Conservation (phyloP, 345 rosid genomes). For the Carallia brachiata region DNA sequence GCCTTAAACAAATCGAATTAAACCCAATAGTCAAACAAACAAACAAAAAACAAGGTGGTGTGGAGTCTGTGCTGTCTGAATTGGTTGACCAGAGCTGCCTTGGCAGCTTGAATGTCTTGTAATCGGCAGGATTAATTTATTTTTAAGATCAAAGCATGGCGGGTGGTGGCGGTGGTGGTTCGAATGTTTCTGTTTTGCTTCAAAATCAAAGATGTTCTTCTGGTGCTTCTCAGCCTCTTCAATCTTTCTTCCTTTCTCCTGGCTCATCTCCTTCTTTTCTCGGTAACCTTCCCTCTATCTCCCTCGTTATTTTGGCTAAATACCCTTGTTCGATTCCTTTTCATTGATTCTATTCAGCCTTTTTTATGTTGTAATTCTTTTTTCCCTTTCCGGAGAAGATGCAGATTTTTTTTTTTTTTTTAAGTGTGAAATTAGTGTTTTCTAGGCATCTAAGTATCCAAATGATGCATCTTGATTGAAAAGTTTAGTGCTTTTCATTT, state of each 20-base stretch:
- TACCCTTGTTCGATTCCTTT: not conserved
- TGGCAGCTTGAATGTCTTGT: conserved; percentile 20
- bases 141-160: conserved; percentile 35
- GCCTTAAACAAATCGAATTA: conserved; percentile 15
- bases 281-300: conserved; percentile 30
- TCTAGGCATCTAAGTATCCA: too few species aligned
- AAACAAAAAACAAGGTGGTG: too few species aligned
- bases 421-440: not conserved
- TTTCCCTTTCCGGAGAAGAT: too few species aligned
- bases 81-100: conserved; percentile 18
- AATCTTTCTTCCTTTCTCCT: conserved; percentile 45
- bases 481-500: not conserved
- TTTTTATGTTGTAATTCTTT: too few species aligned
- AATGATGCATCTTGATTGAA: not conserved
- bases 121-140: not conserved
- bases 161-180: conserved; percentile 32
- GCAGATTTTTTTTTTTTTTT: not conserved
- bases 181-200: conserved; percentile 39
- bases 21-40: not conserved
- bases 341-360: too few species aligned
- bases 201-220: conserved; percentile 39
- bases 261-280: conserved; percentile 46
- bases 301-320: not conserved
- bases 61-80: conserved; percentile 1
- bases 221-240: conserved; percentile 36